phyloP scores from a whole-genome alignment of 208 protist genomes.

The Leptomonas seymouri region DNA sequence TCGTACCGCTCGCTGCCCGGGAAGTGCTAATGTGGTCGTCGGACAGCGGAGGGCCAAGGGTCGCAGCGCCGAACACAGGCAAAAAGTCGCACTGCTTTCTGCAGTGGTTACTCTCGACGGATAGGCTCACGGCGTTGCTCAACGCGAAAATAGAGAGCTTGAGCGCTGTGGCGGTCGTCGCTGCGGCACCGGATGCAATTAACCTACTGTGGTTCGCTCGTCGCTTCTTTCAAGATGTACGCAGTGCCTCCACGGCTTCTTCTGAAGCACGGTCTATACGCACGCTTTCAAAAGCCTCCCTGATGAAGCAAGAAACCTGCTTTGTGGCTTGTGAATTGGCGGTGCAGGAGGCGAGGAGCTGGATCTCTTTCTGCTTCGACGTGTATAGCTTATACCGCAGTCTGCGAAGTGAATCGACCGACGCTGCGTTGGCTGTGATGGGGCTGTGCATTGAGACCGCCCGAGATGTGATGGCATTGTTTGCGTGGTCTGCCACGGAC shows the following conservation, averaged over 20 bases:
- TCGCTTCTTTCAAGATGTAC: slow-evolving; percentile 7
- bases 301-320: slow-evolving; percentile 13
- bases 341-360: slow-evolving; percentile 16
- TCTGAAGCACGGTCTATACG: neutral
- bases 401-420: neutral
- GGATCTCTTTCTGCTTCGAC: slow-evolving; percentile 30
- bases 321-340: slow-evolving; percentile 14
- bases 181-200: neutral
- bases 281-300: neutral
- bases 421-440: slow-evolving; percentile 25
- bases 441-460: slow-evolving; percentile 31
- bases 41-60: neutral
- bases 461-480: slow-evolving; percentile 21
- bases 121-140: neutral
- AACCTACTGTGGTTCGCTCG: slow-evolving; percentile 8
- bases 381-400: slow-evolving; percentile 23
- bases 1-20: neutral
- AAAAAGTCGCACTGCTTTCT: neutral
- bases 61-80: neutral
- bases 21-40: slow-evolving; percentile 12
- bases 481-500: slow-evolving; percentile 35
- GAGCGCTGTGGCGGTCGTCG: neutral
- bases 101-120: neutral
- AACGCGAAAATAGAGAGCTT: neutral
- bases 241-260: neutral